Percentiles rank a stretch among this genome's conserved stretches.
Evolutionary conservation across 495 filamentous ascomycete species (phyloP).

Genomic region (Aspergillus ellipticus): DNA sequence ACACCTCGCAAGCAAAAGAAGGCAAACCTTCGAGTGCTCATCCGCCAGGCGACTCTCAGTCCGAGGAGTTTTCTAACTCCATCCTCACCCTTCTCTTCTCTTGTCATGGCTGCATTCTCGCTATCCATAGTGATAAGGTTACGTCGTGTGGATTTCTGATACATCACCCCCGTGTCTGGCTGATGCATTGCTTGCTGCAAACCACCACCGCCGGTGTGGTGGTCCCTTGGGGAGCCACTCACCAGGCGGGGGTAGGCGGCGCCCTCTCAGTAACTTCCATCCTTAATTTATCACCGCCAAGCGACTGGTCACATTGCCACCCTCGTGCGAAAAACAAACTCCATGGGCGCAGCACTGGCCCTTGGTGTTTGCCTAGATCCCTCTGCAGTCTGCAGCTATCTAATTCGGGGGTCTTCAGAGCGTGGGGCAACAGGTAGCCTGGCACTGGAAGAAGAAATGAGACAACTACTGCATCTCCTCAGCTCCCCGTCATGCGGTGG

Average conservation of each 20-base stretch:
- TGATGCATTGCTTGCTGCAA: constrained; percentile 15
- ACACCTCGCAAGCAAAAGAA: neutral
- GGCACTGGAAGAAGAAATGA: neutral
- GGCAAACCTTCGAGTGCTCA: neutral
- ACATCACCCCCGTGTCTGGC: constrained; percentile 3
- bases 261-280: neutral
- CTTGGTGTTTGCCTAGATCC: neutral
- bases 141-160: constrained; percentile 9
- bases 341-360: neutral
- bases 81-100: neutral
- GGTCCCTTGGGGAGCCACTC: neutral
- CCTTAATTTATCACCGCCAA: constrained; percentile 1
- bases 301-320: constrained; percentile 12
- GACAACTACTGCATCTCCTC: neutral
- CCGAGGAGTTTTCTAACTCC: neutral
- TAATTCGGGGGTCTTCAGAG: constrained; percentile 2
- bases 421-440: neutral
- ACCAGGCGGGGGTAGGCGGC: neutral
- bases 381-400: constrained; percentile 1
- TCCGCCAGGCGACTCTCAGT: neutral
- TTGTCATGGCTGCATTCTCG: neutral
- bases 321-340: constrained; percentile 11
- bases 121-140: constrained; percentile 4
- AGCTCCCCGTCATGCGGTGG: constrained; percentile 2
- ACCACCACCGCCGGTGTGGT: constrained; percentile 4